Percentiles rank a stretch among this genome's conserved stretches.
These are phyloP conservation scores for Orbilia quercus DNA, from an alignment of 2,329 filamentous ascomycete species.

Conservation along the genomic window DNA sequence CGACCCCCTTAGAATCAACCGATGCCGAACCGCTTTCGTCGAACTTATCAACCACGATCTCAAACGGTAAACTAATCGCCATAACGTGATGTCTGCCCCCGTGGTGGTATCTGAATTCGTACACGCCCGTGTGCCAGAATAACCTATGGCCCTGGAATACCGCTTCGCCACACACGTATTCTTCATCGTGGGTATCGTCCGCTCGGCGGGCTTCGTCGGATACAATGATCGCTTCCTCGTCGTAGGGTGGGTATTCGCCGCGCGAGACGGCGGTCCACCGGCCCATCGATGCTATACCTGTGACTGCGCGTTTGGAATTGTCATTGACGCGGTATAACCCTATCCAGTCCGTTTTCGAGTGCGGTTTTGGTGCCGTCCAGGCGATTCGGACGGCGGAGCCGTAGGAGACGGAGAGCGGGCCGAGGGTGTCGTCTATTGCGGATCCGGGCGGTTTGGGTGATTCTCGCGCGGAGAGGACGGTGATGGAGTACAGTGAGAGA, in stretches of 20 bases:
- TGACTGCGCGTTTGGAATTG: constrained; percentile 85
- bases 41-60: constrained; percentile 84
- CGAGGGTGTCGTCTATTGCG: constrained; percentile 66
- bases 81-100: constrained; percentile 91
- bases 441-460: constrained; percentile 42
- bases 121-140: constrained; percentile 96
- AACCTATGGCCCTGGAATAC: constrained; percentile 91
- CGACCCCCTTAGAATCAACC: constrained; percentile 61
- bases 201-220: constrained; percentile 71
- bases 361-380: constrained; percentile 88
- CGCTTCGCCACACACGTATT: constrained; percentile 80
- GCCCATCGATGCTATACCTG: constrained; percentile 84
- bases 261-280: constrained; percentile 86
- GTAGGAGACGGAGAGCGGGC: constrained; percentile 85
- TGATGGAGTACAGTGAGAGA: constrained; percentile 72
- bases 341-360: constrained; percentile 93
- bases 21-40: constrained; percentile 66
- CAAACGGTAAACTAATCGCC: constrained; percentile 92
- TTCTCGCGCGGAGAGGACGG: constrained; percentile 65
- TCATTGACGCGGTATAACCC: constrained; percentile 96
- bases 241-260: constrained; percentile 79
- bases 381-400: constrained; percentile 88
- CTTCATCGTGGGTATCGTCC: constrained; percentile 64
- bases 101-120: constrained; percentile 97
- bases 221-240: constrained; percentile 79